Base-by-base conservation (phyloP, 805 yeast species). In the Yarrowia sp. region DNA sequence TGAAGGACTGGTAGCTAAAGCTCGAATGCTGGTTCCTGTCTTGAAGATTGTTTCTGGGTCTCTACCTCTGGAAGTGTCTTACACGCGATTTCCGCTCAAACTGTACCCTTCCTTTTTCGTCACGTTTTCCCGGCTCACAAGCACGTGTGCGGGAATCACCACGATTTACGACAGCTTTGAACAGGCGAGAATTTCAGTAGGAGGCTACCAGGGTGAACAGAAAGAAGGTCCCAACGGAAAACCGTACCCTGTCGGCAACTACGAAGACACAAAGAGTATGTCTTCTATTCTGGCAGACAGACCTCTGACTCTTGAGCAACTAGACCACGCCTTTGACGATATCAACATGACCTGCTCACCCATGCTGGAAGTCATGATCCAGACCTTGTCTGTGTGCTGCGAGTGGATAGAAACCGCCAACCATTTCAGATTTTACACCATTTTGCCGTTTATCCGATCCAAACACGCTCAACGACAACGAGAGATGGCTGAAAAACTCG, bases 381-480 rank as follows among this genome's bases (percentile, higher is more conserved):
- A 56, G 38, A 56, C 48, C 1, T 22, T 56, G 5, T 41, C 63
- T 0, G 46, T 56, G 4, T 41, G 48, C 22, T 56, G 63, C 12
- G 63, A 56, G 22, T 56, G 63, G 63, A 41, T 56, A 8, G 63
- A 56, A 4, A 42, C 63, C 1, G 63, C 63, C 36, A 56, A 56
- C 48, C 63, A 56, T 14, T 56, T 41, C 48, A 36, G 63, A 9
- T 56, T 56, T 48, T 56, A 56, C 63, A 42, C 63, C 2, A 56
- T 56, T 26, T 40, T 56, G n/a, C 63, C 63, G 9, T 56, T 41
- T 3, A n/a, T 56, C 10, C 38, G 48, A 19, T 42, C 48, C 26
- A 56, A 56, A 11, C 63, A 56, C 9, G 38, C 7, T 3, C 3
- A 19, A 1, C 35, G 48, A 2, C 63, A 56, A n/a, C 19, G 19